Base-by-base conservation (phyloP, 2,329 filamentous ascomycete genomes). In the Pyrenochaeta sp. region DNA sequence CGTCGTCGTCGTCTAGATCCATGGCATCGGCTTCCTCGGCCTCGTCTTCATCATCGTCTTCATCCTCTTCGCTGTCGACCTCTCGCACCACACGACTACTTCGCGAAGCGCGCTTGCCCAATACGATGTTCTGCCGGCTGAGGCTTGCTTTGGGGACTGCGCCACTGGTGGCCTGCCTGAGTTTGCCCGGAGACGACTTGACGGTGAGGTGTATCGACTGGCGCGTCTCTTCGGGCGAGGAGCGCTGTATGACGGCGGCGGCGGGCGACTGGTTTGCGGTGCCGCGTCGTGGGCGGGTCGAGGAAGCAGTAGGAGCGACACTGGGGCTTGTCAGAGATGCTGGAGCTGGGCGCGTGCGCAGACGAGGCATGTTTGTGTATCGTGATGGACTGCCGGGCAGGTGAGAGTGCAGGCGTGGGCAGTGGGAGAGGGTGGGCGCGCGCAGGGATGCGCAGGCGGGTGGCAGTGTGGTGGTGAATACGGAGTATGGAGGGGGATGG, bases 201-300 rank as follows among this genome's bases (percentile, higher is more conserved):
- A 82, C 79, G 33, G 79, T 82, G 53, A 82, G 75, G 50, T 77
- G 75, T 50, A 82, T 77, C 45, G 77, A 79, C 54, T 76, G 77
- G 54, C 76, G 77, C 36, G 74, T 74, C 54, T 77, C 74, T 45
- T 78, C 73, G 53, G 77, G 77, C 39, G 76, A 74, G 42, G 70
- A 71, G 52, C 71, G 71, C 61, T 77, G 70, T 49, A 78, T 74
- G 42, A 73, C 66, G 43, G 74, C 72, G 9, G 74, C 62, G 29
- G 70, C 66, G 32, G 72, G 65, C 37, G 71, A 59, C 61, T 70
- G 69, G 51, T 71, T 69, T 42, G 71, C 66, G 23, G 67, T 70
- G 41, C 71, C 71, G 56, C 76, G 74, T 41, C 74, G 66, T 1
- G 75, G 68, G 51, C 75, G 72, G 21, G 72, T 70, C n/a, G 72